Evolutionary conservation across 164 flowering plant genomes (phyloP), one percentile per base, ranked within the genome.

Genomic region (Macadamia tetraphylla): DNA sequence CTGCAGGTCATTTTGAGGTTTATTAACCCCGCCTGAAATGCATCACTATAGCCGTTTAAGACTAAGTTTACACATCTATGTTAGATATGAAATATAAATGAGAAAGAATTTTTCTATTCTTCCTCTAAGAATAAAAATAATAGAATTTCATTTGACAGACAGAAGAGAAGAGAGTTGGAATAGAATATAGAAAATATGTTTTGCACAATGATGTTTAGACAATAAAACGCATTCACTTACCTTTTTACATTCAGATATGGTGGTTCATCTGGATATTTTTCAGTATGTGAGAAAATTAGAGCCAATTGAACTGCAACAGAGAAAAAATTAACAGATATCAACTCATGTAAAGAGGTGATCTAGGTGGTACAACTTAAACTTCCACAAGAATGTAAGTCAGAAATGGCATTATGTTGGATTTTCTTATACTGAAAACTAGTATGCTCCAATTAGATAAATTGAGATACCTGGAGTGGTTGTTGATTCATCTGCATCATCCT

Each of bases 191-290:
- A 58, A 58, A 43, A 43, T 43, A 43, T 43, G 9, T 0, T 2
- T 2, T 35, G 40, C 40, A 35, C 3, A 35, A 35, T 35, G 40
- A 35, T 5, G 5, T 46, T 46, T 46, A 62, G 56, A 46, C 17
- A 63, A n/a, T 6, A 49, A 64, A 9, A 35, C 11, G 11, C 43
- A 7, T 23, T 59, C 43, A 70, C 78, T 52, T 9, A 92, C 99
- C 97, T 95, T 79, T 70, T 84, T 57, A 90, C 82, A 76, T 79
- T 82, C 70, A 95, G 67, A 71, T 79, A 89, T 31, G 99, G 99
- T 52, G 94, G 89, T 69, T 92, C 98, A 78, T 95, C 99, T 10
- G 99, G 99, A 85, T 95, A 95, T 4, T 84, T 88, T 75, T 89
- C 94, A 52, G 99, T 89, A 81, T 95, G 99, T 0, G 96, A 82